phyloP scores from a whole-genome alignment of 805 yeast species.

The Kazachstania bromeliacearum region DNA sequence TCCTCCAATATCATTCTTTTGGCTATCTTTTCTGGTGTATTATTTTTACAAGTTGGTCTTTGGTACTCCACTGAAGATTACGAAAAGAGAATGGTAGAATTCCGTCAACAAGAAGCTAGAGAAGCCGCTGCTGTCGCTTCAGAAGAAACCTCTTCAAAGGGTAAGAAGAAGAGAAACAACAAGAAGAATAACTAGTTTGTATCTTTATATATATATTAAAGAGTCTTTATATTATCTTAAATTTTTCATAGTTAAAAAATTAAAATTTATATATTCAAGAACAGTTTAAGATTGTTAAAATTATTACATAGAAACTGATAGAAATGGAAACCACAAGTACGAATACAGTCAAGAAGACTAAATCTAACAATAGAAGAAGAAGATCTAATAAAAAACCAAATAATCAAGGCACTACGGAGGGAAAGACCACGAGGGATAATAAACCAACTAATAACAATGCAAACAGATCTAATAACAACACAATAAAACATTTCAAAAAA shows the following conservation, averaged over 20 bases:
- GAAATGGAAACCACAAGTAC: too few species aligned
- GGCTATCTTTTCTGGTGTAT: conserved; percentile 63
- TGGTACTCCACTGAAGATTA: conserved; percentile 72
- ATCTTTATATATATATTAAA: too few species aligned
- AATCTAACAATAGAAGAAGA: too few species aligned
- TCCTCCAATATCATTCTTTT: conserved; percentile 77
- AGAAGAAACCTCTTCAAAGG: conserved; percentile 5
- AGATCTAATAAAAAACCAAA: too few species aligned
- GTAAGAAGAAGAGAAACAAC: conserved; percentile 6
- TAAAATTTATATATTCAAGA: too few species aligned
- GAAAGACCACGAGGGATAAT: too few species aligned
- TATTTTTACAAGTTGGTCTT: conserved; percentile 77
- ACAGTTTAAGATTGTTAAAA: not conserved
- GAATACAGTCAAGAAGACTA: too few species aligned
- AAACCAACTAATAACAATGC: too few species aligned
- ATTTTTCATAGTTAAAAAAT: too few species aligned
- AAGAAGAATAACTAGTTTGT: conserved; percentile 2
- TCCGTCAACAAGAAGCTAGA: conserved; percentile 27
- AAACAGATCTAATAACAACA: not conserved
- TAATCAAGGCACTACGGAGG: too few species aligned
- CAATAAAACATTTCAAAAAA: not conserved
- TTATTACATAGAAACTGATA: too few species aligned
- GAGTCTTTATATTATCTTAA: too few species aligned
- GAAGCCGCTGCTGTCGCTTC: conserved; percentile 4
- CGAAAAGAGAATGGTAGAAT: conserved; percentile 30